Percentiles rank a stretch among this genome's conserved stretches.
Conservation (phyloP, 164 flowering plant genomes). For the Litsea cubeba region DNA sequence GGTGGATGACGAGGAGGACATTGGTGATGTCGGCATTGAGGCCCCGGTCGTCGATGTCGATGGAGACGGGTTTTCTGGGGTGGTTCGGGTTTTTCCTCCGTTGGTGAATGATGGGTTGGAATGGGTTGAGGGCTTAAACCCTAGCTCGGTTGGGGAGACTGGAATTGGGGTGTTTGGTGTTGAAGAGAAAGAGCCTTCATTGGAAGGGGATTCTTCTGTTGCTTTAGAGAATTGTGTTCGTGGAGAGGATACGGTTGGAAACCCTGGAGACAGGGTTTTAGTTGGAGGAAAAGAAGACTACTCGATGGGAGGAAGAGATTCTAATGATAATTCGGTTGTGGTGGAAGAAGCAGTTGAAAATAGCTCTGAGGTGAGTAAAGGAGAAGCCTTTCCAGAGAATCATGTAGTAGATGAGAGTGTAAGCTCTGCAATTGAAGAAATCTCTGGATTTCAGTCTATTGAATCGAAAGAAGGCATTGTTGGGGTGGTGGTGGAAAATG, state of each 20-base stretch:
- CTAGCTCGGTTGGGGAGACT: background rate
- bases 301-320: background rate
- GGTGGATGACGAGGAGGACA: slow-evolving; percentile 21
- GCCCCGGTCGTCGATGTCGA: slow-evolving; percentile 20
- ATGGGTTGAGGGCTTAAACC: no score
- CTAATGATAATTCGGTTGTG: slow-evolving; percentile 1
- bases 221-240: background rate
- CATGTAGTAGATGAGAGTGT: background rate
- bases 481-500: background rate
- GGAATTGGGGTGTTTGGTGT: background rate
- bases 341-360: slow-evolving; percentile 4
- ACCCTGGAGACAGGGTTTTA: slow-evolving; percentile 7
- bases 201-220: background rate
- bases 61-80: slow-evolving; percentile 15
- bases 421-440: background rate
- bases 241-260: background rate
- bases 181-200: background rate
- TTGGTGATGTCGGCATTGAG: slow-evolving; percentile 17
- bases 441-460: slow-evolving; percentile 6
- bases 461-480: background rate
- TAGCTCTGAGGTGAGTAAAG: slow-evolving; percentile 5
- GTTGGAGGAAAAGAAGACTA: slow-evolving; percentile 10
- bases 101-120: background rate
- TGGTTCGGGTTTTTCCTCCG: background rate
- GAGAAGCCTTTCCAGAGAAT: slow-evolving; percentile 9